phyloP scores from a whole-genome alignment of 2,329 filamentous ascomycete genomes.

The Aschersonia sp. region DNA sequence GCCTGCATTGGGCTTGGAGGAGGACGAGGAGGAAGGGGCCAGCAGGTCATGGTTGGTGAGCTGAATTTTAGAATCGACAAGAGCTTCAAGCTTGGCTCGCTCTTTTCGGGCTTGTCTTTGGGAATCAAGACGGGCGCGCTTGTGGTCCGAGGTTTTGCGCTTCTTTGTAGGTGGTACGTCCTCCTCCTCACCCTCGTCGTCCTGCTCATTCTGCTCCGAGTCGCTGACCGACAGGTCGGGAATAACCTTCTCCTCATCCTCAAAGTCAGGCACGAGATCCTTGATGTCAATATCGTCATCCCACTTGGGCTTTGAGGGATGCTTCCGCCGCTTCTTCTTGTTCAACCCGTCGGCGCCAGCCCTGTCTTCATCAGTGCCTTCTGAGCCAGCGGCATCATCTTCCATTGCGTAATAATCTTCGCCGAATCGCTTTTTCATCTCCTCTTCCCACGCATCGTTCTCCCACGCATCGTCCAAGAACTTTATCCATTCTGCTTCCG shows the following conservation, averaged over 20 bases:
- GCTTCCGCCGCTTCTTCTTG: slow-evolving; percentile 29
- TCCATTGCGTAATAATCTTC: slow-evolving; percentile 80
- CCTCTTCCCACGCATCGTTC: slow-evolving; percentile 74
- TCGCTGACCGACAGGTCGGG: slow-evolving; percentile 36
- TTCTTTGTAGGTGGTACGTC: slow-evolving; percentile 36
- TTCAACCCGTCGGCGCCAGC: slow-evolving; percentile 36
- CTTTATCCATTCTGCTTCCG: slow-evolving; percentile 69
- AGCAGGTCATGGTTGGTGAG: slow-evolving; percentile 52
- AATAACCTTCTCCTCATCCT: slow-evolving; percentile 39
- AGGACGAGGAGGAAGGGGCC: neutral
- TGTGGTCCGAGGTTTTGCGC: slow-evolving; percentile 45
- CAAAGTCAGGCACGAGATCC: slow-evolving; percentile 77
- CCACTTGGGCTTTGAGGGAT: slow-evolving; percentile 55
- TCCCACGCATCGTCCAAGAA: slow-evolving; percentile 84
- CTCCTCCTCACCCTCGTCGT: slow-evolving; percentile 19
- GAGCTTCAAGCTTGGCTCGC: slow-evolving; percentile 67
- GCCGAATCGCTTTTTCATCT: slow-evolving; percentile 80
- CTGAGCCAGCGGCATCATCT: slow-evolving; percentile 22
- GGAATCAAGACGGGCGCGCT: slow-evolving; percentile 40
- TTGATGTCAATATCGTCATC: slow-evolving; percentile 97
- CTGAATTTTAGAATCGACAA: slow-evolving; percentile 71
- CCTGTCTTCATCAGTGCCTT: neutral
- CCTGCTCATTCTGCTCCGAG: slow-evolving; percentile 14
- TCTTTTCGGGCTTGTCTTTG: slow-evolving; percentile 68
- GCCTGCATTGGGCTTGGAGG: slow-evolving; percentile 6